Conservation (phyloP, 768 basidiomycete genomes). For the Xanthoconium purpureum region DNA sequence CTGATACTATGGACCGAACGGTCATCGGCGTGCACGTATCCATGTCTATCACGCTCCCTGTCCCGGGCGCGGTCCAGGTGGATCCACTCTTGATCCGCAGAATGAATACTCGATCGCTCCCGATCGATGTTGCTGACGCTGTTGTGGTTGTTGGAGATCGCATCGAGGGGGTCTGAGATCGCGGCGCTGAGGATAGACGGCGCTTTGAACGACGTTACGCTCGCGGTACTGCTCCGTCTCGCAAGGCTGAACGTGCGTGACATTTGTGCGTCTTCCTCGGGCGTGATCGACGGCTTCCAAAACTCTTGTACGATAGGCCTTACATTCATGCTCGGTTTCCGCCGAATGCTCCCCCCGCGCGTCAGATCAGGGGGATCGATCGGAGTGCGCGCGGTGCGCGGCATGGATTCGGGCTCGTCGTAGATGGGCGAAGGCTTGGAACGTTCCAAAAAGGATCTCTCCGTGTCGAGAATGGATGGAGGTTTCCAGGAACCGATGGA, state of each 20-base stretch:
- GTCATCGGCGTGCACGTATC: slow-evolving; percentile 21
- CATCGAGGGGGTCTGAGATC: slow-evolving; percentile 30
- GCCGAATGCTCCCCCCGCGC: slow-evolving; percentile 28
- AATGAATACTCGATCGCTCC: slow-evolving; percentile 26
- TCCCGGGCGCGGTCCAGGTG: slow-evolving; percentile 24
- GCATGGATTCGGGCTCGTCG: slow-evolving; percentile 31
- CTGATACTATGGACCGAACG: slow-evolving; percentile 14
- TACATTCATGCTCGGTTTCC: slow-evolving; percentile 35
- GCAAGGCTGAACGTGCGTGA: slow-evolving; percentile 43
- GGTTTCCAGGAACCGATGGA: slow-evolving; percentile 28
- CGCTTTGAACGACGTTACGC: slow-evolving; percentile 46
- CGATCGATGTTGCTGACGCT: slow-evolving; percentile 12
- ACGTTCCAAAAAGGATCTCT: slow-evolving; percentile 19
- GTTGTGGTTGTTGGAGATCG: not conserved
- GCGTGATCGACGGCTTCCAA: slow-evolving; percentile 48
- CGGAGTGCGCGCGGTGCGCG: slow-evolving; percentile 18
- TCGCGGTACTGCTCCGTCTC: slow-evolving; percentile 47
- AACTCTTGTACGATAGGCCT: slow-evolving; percentile 41
- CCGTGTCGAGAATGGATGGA: slow-evolving; percentile 24
- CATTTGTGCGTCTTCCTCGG: slow-evolving; percentile 42
- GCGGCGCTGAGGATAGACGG: slow-evolving; percentile 40
- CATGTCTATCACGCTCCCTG: slow-evolving; percentile 20
- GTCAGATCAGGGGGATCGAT: slow-evolving; percentile 20
- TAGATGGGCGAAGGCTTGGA: slow-evolving; percentile 18
- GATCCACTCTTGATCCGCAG: slow-evolving; percentile 29